phyloP scores from a whole-genome alignment of 768 basidiomycete species.

The Lepiota venenata region DNA sequence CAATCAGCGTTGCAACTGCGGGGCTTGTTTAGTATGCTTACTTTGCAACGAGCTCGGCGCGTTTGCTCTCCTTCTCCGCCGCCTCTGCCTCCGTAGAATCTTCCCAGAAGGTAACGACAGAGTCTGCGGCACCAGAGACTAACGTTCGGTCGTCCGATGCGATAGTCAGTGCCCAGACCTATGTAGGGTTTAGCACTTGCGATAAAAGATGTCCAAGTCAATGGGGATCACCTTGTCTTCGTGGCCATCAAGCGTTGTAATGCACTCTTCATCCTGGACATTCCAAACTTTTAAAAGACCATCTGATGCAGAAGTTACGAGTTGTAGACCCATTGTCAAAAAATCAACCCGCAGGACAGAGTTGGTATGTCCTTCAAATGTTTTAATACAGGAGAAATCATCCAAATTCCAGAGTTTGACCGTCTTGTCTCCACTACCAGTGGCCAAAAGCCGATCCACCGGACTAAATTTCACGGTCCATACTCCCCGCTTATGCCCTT shows the following conservation, averaged over 20 bases:
- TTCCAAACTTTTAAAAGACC: conserved; percentile 97
- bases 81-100: conserved; percentile 89
- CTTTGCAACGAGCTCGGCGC: conserved; percentile 78
- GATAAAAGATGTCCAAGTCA: neutral
- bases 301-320: conserved; percentile 90
- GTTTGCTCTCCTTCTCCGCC: conserved; percentile 66
- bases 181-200: neutral
- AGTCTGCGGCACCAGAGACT: conserved; percentile 95
- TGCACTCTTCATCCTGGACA: conserved; percentile 82
- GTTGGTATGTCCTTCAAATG: conserved; percentile 98
- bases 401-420: conserved; percentile 93
- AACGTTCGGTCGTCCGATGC: conserved; percentile 79
- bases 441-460: conserved; percentile 82
- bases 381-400: conserved; percentile 91
- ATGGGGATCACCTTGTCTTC: conserved; percentile 82
- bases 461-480: conserved; percentile 91
- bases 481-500: conserved; percentile 95
- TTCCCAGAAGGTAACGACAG: conserved; percentile 94
- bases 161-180: conserved; percentile 97
- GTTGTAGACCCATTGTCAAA: conserved; percentile 75
- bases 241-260: conserved; percentile 91
- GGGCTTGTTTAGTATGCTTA: conserved; percentile 33
- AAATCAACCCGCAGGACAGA: conserved; percentile 94
- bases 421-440: conserved; percentile 94
- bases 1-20: conserved; percentile 4